Evolutionary conservation across 371 early-diverging fungal genomes (phyloP), one percentile per base, ranked within the genome.

Genomic region (Apophysomyces sp.): DNA sequence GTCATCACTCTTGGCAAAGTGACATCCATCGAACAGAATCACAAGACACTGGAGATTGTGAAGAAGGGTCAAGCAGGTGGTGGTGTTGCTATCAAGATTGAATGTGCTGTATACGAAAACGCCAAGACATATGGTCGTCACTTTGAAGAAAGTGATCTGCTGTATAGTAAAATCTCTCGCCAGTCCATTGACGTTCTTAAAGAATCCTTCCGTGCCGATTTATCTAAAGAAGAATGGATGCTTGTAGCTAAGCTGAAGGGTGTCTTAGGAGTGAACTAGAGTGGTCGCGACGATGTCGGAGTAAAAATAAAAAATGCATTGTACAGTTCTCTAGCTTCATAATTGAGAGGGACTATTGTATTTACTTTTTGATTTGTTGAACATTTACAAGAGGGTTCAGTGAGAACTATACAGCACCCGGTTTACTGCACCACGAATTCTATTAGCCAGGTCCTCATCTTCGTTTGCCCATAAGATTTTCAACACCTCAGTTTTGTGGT

Each of bases 61-160:
- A 92, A 90, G 76, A 93, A 91, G 74, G 98, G 96, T 55, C 86
- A 85, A 52, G 87, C 91, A 3, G 88, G 91, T 66, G 93, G 81
- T 55, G 96, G 95, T 71, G 96, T 99, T 3, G 96, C 99, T 12
- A 89, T 99, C 61, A 96, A 97, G 84, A 91, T 99, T 64, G 99
- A 99, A 71, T 86, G 89, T 54, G 82, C 94, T 3, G 76, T 77
- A 7, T 92, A 93, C 62, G 95, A 96, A 58, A 88, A 88, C 13
- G 91, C 98, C 31, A 95, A 94, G 82, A 90, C 95, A 31, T 91
- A 88, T 69, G 99, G 99, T 56, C 87, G 99, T 58, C 99, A 99
- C 80, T 98, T 99, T 78, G 89, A 89, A 59, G 94, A 97, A 58
- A 79, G 78, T 34, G 95, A 97, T 65, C 88, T 89, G 51, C 71